phyloP scores from a whole-genome alignment of 176 grass and related monocot genomes.

The Dactylis glomerata region DNA sequence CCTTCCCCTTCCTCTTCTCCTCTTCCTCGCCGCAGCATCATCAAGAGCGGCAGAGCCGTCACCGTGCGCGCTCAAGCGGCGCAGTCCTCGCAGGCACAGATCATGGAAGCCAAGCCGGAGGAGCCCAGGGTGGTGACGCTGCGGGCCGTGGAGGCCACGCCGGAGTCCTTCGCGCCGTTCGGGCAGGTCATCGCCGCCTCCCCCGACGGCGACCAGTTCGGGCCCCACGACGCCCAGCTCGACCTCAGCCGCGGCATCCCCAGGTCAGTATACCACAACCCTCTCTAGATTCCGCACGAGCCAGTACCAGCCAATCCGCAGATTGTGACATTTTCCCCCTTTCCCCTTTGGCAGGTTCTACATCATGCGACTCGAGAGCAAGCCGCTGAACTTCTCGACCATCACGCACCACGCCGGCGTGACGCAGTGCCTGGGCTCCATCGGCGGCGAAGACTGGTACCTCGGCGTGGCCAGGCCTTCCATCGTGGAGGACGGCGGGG shows the following conservation, averaged over 20 bases:
- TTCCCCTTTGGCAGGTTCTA: constrained; percentile 51
- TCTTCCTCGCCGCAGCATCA: background rate
- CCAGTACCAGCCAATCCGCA: background rate
- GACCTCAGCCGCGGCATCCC: constrained; percentile 87
- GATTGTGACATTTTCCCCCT: background rate
- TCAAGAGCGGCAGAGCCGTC: background rate
- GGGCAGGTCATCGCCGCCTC: constrained; percentile 78
- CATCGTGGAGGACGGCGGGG: constrained; percentile 55
- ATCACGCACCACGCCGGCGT: constrained; percentile 96
- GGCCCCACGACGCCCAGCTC: constrained; percentile 84
- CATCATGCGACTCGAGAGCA: constrained; percentile 66
- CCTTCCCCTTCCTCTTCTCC: background rate
- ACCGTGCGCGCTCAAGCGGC: background rate
- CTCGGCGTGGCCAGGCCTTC: constrained; percentile 74
- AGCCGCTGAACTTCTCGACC: constrained; percentile 51
- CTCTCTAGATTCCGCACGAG: background rate
- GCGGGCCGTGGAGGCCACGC: constrained; percentile 68
- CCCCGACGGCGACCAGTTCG: constrained; percentile 75
- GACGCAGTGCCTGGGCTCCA: constrained; percentile 86
- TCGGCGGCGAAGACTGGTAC: constrained; percentile 86
- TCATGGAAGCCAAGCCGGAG: constrained; percentile 26
- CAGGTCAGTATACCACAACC: constrained; percentile 27
- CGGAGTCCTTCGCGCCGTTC: constrained; percentile 78
- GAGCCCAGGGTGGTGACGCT: constrained; percentile 40
- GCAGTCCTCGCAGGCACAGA: background rate